Evolutionary conservation across 305 asterid genomes (phyloP).

Genomic region (Fraxinus nigra): DNA sequence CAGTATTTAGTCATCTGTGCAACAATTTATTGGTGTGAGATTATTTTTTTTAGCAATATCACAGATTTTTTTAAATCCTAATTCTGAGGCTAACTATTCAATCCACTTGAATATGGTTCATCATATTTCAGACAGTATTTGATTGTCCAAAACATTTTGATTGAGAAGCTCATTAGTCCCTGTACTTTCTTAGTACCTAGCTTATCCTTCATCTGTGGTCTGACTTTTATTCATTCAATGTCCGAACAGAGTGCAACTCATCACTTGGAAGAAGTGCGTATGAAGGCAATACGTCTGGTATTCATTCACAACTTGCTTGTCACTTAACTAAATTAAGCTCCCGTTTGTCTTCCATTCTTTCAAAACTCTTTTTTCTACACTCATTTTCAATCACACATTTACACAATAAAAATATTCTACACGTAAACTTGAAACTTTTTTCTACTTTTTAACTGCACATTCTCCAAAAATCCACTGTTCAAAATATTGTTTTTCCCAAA

Average conservation of each 20-base stretch:
- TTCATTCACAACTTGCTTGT: constrained; percentile 25
- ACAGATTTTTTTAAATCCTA: background rate
- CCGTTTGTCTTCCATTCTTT: background rate
- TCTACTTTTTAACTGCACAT: background rate
- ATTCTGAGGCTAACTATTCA: background rate
- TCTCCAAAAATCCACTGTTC: background rate
- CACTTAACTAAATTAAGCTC: background rate
- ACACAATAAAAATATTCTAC: background rate
- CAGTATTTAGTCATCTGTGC: background rate
- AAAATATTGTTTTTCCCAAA: background rate
- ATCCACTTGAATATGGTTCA: background rate
- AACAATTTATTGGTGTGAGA: background rate
- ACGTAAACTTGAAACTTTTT: background rate
- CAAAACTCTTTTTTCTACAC: background rate
- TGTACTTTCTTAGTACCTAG: constrained; percentile 8
- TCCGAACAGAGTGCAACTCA: constrained; percentile 75
- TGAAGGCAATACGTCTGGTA: constrained; percentile 99
- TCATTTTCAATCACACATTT: background rate
- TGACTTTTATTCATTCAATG: constrained; percentile 28
- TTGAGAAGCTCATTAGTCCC: background rate
- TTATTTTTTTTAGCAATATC: background rate
- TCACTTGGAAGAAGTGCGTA: constrained; percentile 91
- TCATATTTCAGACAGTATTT: constrained; percentile 14
- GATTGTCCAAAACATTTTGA: constrained; percentile 12
- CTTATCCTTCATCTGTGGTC: constrained; percentile 19